Evolutionary conservation across 2,329 filamentous ascomycete genomes (phyloP).

Genomic region (Penicillium rolfsii): DNA sequence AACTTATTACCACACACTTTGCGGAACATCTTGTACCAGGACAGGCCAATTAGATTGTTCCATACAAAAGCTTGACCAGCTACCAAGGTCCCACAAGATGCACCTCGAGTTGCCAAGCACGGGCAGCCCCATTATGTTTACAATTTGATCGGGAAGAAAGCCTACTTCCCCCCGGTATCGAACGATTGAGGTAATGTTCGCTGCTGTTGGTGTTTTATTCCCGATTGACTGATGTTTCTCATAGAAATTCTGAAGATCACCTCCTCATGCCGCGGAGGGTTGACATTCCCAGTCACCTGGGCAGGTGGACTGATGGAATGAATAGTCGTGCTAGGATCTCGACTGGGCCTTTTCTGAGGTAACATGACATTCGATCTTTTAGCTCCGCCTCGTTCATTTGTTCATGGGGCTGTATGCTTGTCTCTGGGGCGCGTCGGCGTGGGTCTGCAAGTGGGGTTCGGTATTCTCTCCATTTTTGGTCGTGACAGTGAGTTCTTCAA

Average conservation of each 20-base stretch:
- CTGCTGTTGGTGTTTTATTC: not conserved
- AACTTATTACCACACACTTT: not conserved
- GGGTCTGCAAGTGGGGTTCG: not conserved
- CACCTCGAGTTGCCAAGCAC: not conserved
- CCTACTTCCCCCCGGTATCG: not conserved
- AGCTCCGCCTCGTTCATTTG: not conserved
- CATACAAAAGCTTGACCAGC: not conserved
- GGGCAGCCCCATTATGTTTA: not conserved
- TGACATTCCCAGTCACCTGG: not conserved
- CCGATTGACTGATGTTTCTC: not conserved
- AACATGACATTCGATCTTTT: not conserved
- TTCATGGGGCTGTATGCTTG: no score
- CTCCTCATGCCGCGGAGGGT: not conserved
- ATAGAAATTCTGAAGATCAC: not conserved
- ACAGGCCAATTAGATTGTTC: not conserved
- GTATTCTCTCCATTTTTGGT: not conserved
- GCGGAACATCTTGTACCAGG: not conserved
- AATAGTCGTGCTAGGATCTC: not conserved
- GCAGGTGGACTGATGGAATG: constrained; percentile 4
- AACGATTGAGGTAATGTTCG: not conserved
- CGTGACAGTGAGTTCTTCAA: not conserved
- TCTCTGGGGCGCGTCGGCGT: not conserved
- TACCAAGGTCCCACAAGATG: not conserved
- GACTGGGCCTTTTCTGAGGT: not conserved
- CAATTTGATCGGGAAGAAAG: not conserved